A percentile compares a stretch with the other conserved stretches of the same genome.
These are phyloP conservation scores for Cnidoscolus chayamansa DNA, from an alignment of 441 rosid species.

Conservation along the genomic window DNA sequence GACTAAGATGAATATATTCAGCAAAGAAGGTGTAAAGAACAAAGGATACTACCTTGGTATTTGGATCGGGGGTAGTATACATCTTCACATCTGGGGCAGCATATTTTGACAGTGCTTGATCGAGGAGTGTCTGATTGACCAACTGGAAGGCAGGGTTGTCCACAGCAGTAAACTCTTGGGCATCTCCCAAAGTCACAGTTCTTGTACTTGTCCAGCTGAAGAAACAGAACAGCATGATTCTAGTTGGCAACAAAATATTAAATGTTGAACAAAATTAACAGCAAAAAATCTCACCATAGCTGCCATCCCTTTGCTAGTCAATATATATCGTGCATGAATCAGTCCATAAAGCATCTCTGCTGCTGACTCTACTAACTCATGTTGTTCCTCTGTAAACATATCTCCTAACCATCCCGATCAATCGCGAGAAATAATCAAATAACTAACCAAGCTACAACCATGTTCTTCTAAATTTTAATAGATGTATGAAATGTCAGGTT, in stretches of 20 bases:
- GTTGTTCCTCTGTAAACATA: slow-evolving; percentile 94
- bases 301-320: slow-evolving; percentile 93
- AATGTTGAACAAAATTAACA: neutral
- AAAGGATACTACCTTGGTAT: slow-evolving; percentile 98
- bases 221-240: slow-evolving; percentile 19
- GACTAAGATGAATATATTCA: neutral
- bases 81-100: slow-evolving; percentile 93
- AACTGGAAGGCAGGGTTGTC: slow-evolving; percentile 96
- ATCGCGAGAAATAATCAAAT: slow-evolving; percentile 28
- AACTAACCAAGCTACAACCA: slow-evolving; percentile 8
- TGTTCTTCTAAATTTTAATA: neutral
- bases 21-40: neutral
- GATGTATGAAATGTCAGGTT: neutral
- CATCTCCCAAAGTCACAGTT: slow-evolving; percentile 93
- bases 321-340: slow-evolving; percentile 85
- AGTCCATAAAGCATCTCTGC: slow-evolving; percentile 96
- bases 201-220: slow-evolving; percentile 86
- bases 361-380: slow-evolving; percentile 93
- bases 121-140: slow-evolving; percentile 97
- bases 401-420: slow-evolving; percentile 59
- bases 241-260: slow-evolving; percentile 6
- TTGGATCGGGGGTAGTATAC: slow-evolving; percentile 90
- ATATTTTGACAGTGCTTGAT: slow-evolving; percentile 86
- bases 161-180: slow-evolving; percentile 97
- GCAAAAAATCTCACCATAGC: slow-evolving; percentile 60